Evolutionary conservation across 2,329 filamentous ascomycete genomes (phyloP).

Genomic region (Penicillium sclerotigenum): DNA sequence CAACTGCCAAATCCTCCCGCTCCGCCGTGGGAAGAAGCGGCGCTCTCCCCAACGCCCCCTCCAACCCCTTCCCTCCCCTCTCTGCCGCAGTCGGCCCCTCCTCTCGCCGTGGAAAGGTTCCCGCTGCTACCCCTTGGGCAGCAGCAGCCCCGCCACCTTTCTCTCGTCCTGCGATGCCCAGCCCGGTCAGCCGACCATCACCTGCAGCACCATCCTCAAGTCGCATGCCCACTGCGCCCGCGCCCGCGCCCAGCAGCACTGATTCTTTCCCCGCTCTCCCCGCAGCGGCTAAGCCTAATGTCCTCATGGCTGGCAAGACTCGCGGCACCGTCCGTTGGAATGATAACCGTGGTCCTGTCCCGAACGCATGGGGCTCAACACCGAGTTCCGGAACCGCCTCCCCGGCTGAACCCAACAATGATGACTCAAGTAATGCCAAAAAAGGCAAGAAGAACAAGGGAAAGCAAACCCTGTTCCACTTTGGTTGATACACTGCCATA

Average conservation of each 20-base stretch:
- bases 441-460: conserved; percentile 42
- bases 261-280: conserved; percentile 83
- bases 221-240: conserved; percentile 24
- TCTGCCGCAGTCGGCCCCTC: conserved; percentile 26
- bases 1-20: conserved; percentile 64
- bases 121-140: conserved; percentile 26
- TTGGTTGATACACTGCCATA: conserved; percentile 37
- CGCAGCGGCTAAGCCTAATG: conserved; percentile 66
- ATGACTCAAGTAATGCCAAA: conserved; percentile 28
- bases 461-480: conserved; percentile 42
- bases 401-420: conserved; percentile 18
- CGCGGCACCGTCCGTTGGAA: conserved; percentile 48
- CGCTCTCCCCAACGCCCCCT: conserved; percentile 40
- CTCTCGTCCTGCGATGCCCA: conserved; percentile 23
- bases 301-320: conserved; percentile 50
- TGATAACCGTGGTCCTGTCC: conserved; percentile 33
- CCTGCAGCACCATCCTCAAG: conserved; percentile 25
- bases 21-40: conserved; percentile 61
- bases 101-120: conserved; percentile 18
- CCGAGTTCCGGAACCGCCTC: conserved; percentile 25
- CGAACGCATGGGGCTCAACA: conserved; percentile 40
- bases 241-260: conserved; percentile 21
- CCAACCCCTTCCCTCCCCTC: conserved; percentile 49
- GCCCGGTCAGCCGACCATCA: conserved; percentile 28
- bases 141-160: conserved; percentile 23